A percentile compares a stretch with the other conserved stretches of the same genome.
phyloP scores from a whole-genome alignment of 106 monocot genomes.

The Platanthera zijinensis region DNA sequence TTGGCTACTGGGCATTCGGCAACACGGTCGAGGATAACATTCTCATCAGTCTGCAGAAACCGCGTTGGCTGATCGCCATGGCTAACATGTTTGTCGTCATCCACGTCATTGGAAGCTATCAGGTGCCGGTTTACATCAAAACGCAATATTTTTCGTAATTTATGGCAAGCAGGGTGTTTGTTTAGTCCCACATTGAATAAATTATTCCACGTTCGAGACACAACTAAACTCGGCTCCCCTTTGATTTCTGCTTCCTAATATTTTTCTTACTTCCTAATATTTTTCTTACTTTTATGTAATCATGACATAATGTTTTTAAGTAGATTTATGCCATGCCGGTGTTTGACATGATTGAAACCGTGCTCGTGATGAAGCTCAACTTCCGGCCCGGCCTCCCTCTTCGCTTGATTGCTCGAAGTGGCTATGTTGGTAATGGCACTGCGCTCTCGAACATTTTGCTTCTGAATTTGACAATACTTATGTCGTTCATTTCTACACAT shows the following conservation, averaged over 20 bases:
- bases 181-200: too few relatives aligned
- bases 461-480: not conserved
- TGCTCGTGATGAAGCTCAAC: slow-evolving; percentile 22
- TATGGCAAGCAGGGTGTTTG: too few relatives aligned
- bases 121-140: slow-evolving; percentile 1
- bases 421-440: slow-evolving; percentile 22
- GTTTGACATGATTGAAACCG: slow-evolving; percentile 40
- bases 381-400: slow-evolving; percentile 25
- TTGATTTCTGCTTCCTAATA: too few relatives aligned
- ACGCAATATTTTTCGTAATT: not conserved
- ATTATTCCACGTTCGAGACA: too few relatives aligned
- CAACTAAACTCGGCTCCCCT: too few relatives aligned
- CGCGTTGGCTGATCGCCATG: slow-evolving; percentile 29
- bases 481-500: not conserved
- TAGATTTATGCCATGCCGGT: slow-evolving; percentile 42
- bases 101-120: slow-evolving; percentile 40
- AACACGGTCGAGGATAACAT: slow-evolving; percentile 26
- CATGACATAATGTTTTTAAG: not conserved
- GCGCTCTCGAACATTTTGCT: not conserved
- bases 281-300: too few relatives aligned
- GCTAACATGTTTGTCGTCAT: slow-evolving; percentile 32
- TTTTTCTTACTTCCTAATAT: too few relatives aligned
- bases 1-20: slow-evolving; percentile 38
- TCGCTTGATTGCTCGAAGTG: slow-evolving; percentile 25
- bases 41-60: slow-evolving; percentile 20